Conservation (phyloP, 2,329 filamentous ascomycete genomes). For the Colletotrichum cordylinicola region DNA sequence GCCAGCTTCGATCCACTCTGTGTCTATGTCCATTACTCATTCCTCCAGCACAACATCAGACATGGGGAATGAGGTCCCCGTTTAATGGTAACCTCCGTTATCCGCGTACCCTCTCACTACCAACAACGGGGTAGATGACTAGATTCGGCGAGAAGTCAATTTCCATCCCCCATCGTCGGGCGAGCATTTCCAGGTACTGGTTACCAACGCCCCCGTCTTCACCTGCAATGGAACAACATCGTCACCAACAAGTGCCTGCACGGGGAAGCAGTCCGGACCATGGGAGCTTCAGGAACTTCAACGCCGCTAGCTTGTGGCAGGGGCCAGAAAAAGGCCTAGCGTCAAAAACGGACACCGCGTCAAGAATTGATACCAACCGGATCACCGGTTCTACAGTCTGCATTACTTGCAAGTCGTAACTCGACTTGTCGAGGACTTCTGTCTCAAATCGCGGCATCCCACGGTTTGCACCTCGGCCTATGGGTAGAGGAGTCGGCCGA, state of each 20-base stretch:
- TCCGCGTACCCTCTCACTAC: neutral
- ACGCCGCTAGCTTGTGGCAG: neutral
- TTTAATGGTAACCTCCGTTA: neutral
- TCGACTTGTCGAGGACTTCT: neutral
- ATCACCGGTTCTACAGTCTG: neutral
- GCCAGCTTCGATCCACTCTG: neutral
- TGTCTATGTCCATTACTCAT: neutral
- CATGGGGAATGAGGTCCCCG: neutral
- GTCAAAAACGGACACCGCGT: neutral
- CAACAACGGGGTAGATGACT: neutral
- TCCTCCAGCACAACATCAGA: neutral
- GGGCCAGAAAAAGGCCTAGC: neutral
- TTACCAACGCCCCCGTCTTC: neutral
- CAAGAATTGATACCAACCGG: neutral
- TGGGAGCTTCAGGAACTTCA: neutral
- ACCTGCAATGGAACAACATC: neutral
- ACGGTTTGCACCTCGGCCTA: neutral
- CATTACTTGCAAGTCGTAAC: neutral
- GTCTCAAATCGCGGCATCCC: neutral
- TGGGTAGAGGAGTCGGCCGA: neutral
- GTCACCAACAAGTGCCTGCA: neutral
- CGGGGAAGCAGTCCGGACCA: neutral
- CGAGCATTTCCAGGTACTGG: neutral
- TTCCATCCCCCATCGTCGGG: neutral
- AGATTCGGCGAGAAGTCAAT: neutral